Evolutionary conservation across 2,329 filamentous ascomycete genomes (phyloP), one percentile per base, ranked within the genome.

Genomic region (Onygenales sp.): DNA sequence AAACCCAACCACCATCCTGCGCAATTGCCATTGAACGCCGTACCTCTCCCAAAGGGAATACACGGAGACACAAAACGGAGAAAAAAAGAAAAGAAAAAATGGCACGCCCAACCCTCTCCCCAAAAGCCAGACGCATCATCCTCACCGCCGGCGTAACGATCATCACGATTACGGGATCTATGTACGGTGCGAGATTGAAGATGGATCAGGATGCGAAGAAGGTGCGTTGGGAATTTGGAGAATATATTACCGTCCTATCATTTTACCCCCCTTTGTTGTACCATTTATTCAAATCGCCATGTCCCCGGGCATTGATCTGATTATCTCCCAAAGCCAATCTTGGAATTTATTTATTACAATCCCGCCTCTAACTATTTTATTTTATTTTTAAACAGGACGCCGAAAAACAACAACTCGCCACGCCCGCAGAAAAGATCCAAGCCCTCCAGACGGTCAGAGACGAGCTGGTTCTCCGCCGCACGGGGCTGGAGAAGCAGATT

Each of bases 111-210:
- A 11, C 61, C 7, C 59, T 63, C 27, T 63, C 63, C 33, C 63
- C 65, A 32, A 72, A 69, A 52, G 57, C 78, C 6, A 73, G 77
- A 32, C 72, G 77, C 13, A 70, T 78, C 54, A 69, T 82, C 14
- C 64, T 82, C 59, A 81, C 82, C 1, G 75, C 71, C 37, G 73
- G 77, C 2, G 74, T 84, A 14, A 74, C 78, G 8, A 74, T 77
- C 13, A 75, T 82, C 46, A 82, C 80, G 1, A 76, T 77, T 6
- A 75, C 74, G 1, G 81, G 82, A 50, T 74, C 79, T 4, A 73
- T 78, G 56, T 84, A 82, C 59, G 82, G 82, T 27, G 82, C 82
- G 17, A 75, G 76, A 6, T 58, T 84, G 55, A 67, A 62, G 53
- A 64, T 53, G 57, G 61, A 56, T 52, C 58, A 53, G 52, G 51